These are phyloP conservation scores for Rhizopus sp. DNA, from an alignment of 371 early-diverging fungal genomes.

Conservation along the genomic window DNA sequence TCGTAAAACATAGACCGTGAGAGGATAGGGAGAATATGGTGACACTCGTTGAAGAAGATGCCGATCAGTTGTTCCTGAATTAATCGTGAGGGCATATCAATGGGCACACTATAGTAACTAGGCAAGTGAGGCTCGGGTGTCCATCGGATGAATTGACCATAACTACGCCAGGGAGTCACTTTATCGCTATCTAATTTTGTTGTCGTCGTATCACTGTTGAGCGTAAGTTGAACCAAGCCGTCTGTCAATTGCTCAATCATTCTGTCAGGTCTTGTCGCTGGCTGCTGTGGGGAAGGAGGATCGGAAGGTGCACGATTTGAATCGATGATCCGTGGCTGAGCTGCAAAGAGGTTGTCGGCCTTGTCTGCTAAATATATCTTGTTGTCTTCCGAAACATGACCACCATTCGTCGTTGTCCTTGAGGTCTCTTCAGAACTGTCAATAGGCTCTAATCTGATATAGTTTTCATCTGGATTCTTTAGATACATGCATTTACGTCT, in stretches of 20 bases:
- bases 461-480: conserved; percentile 52
- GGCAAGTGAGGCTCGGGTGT: conserved; percentile 34
- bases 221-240: conserved; percentile 37
- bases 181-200: conserved; percentile 21
- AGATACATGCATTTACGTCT: conserved; percentile 49
- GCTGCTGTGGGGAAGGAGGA: conserved; percentile 8
- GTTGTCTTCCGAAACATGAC: conserved; percentile 10
- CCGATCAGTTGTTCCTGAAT: conserved; percentile 41
- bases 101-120: conserved; percentile 27
- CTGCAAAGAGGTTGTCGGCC: conserved; percentile 32
- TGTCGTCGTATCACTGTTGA: conserved; percentile 24
- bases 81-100: conserved; percentile 43
- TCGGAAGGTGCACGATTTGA: background rate
- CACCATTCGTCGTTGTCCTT: conserved; percentile 2
- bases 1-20: conserved; percentile 47
- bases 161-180: conserved; percentile 33
- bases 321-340: conserved; percentile 7
- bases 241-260: conserved; percentile 49
- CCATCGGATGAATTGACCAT: conserved; percentile 29
- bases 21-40: conserved; percentile 32
- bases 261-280: conserved; percentile 36
- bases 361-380: conserved; percentile 26
- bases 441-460: conserved; percentile 45
- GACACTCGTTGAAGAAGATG: conserved; percentile 41
- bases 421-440: conserved; percentile 12